A percentile compares a stretch with the other conserved stretches of the same genome.
Evolutionary conservation across 805 yeast genomes (phyloP).

Genomic region (Candida quercuum): DNA sequence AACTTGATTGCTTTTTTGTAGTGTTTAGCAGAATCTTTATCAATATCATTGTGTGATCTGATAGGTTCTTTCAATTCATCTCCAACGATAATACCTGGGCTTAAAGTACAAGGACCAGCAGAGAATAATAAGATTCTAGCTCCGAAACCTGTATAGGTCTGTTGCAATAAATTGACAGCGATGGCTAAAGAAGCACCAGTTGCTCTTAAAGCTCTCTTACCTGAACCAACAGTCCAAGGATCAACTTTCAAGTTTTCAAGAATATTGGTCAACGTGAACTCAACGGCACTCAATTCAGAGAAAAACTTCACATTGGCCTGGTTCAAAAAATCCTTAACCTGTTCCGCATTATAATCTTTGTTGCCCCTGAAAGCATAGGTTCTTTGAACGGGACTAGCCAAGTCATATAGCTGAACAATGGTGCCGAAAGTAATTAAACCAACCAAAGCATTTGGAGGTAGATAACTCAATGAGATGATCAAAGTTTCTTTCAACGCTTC

Average conservation of each 20-base stretch:
- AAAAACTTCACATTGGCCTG: constrained; percentile 53
- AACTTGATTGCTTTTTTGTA: constrained; percentile 44
- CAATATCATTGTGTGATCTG: constrained; percentile 95
- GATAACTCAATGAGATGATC: constrained; percentile 64
- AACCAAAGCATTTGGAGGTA: constrained; percentile 86
- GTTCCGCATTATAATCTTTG: constrained; percentile 62
- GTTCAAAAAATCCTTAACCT: constrained; percentile 54
- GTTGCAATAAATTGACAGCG: constrained; percentile 77
- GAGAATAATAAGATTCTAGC: constrained; percentile 87
- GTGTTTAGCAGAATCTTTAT: constrained; percentile 83
- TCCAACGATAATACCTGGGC: constrained; percentile 92
- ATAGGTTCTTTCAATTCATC: constrained; percentile 91
- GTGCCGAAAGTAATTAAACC: constrained; percentile 89
- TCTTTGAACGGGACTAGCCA: constrained; percentile 63
- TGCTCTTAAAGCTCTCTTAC: constrained; percentile 81
- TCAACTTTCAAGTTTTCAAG: constrained; percentile 74
- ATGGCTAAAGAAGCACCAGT: constrained; percentile 90
- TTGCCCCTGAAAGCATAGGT: constrained; percentile 85
- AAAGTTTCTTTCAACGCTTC: constrained; percentile 78
- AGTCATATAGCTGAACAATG: constrained; percentile 85
- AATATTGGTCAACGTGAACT: constrained; percentile 73
- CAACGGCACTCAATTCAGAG: constrained; percentile 70
- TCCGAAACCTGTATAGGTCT: constrained; percentile 78
- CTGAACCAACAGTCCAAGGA: constrained; percentile 85
- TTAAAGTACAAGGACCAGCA: constrained; percentile 92